Conservation (phyloP, 495 filamentous ascomycete genomes). For the Tricharina praecox region DNA sequence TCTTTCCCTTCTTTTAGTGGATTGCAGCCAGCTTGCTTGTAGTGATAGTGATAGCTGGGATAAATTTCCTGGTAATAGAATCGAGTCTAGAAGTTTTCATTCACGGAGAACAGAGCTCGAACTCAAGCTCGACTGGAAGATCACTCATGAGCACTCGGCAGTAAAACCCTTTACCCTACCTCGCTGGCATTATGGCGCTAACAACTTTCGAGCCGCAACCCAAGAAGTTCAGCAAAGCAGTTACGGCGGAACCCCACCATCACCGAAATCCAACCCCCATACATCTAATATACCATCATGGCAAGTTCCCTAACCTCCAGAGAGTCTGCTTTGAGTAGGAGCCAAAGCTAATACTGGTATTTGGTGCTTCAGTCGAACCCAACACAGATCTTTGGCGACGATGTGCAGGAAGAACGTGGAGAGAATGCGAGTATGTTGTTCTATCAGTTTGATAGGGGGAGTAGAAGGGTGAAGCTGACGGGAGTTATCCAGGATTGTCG, state of each 20-base stretch:
- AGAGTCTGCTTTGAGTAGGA: background rate
- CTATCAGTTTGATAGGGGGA: background rate
- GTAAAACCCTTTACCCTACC: too few species aligned
- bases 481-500: constrained; percentile 37
- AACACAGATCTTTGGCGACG: constrained; percentile 96
- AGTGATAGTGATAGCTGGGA: too few species aligned
- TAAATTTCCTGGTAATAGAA: too few species aligned
- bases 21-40: too few species aligned
- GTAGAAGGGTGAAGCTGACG: background rate
- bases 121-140: too few species aligned
- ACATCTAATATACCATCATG: constrained; percentile 7
- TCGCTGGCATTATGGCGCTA: too few species aligned
- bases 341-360: background rate
- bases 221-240: constrained; percentile 1
- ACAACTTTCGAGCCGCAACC: constrained; percentile 2
- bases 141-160: too few species aligned
- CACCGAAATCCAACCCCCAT: background rate
- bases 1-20: too few species aligned
- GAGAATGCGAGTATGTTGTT: constrained; percentile 76
- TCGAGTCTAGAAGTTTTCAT: too few species aligned
- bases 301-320: background rate
- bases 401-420: constrained; percentile 93
- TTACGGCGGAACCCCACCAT: constrained; percentile 4
- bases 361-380: constrained; percentile 44
- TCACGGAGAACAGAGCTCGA: too few species aligned